A percentile compares a stretch with the other conserved stretches of the same genome.
phyloP scores from a whole-genome alignment of 768 basidiomycete genomes.

The Phallus indusiatus region DNA sequence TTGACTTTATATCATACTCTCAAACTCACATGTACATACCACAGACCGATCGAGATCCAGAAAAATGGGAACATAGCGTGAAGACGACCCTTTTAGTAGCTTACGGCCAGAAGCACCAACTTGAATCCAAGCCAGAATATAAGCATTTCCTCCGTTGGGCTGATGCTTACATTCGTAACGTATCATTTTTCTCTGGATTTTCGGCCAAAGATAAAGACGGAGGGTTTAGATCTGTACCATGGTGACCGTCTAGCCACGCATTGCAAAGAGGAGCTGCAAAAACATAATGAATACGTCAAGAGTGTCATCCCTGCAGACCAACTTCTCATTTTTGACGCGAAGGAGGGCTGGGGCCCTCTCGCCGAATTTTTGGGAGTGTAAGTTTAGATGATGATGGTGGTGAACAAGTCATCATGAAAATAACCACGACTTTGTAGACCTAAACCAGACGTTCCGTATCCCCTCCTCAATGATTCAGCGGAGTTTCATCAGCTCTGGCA shows the following conservation, averaged over 20 bases:
- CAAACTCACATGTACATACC: not conserved
- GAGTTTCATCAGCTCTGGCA: too few species aligned
- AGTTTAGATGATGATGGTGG: not conserved
- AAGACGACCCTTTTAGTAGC: not conserved
- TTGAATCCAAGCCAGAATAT: too few species aligned
- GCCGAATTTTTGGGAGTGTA: slow-evolving; percentile 5
- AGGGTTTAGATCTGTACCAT: not conserved
- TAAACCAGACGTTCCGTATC: not conserved
- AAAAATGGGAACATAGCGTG: not conserved
- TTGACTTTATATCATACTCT: not conserved
- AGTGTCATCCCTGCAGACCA: not conserved
- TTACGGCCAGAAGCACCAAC: not conserved
- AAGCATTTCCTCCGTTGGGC: too few species aligned
- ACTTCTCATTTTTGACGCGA: not conserved
- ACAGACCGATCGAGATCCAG: slow-evolving; percentile 2
- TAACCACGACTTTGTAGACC: not conserved
- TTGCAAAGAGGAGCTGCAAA: not conserved
- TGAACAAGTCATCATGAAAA: not conserved
- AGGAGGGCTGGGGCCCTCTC: slow-evolving; percentile 1
- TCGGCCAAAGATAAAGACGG: too few species aligned
- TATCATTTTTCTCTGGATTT: too few species aligned
- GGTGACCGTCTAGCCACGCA: not conserved
- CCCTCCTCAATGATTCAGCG: not conserved
- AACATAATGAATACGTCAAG: slow-evolving; percentile 1
- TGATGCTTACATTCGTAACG: too few species aligned